Evolutionary conservation across 352 stramenopile genomes (phyloP), one percentile per base, ranked within the genome.

Genomic region (Globisporangium ultimum): DNA sequence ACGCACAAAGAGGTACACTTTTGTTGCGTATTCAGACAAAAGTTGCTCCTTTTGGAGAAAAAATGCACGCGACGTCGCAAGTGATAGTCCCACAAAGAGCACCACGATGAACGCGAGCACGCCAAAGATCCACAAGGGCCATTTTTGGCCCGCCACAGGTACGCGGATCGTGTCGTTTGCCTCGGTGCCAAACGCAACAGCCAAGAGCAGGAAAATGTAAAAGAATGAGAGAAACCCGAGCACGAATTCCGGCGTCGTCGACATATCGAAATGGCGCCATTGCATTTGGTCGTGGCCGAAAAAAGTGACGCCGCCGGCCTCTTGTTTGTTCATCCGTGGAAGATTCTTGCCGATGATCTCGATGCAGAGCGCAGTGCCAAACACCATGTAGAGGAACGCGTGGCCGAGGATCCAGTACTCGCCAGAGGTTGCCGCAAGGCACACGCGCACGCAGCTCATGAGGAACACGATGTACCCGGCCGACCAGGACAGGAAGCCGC

Each of bases 101-200:
- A 94, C 87, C 15, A 93, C 71, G 41, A 94, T 80, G 56, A 94
- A 93, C 9, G 83, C 79, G 1, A 94, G 61, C 6, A 94, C 81
- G 13, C 84, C 87, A 61, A 96, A 94, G n/a, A 96, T 75, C 84
- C 84, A 96, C 2, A 94, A 60, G 2, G 84, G 80, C 83, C 83
- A 93, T 41, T 83, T 47, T 42, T 93, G 82, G 0, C 78, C 83
- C 4, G 84, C 42, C 0, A 95, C 58, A 0, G 77, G 70, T 0
- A 93, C 68, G 1, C 55, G 70, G 15, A 90, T 76, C 9, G 64
- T 71, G 2, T 78, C 60, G 49, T 87, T 77, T 0, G 66, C 68
- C 34, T 86, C 60, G 12, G 75, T 78, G 7, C 76, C 76, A 55
- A 95, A 95, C 3, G 81, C 84, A 14, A 92, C 80, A 0, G 76